These are phyloP conservation scores for Lolium rigidum DNA, from an alignment of 176 grass and related monocot species.

Conservation along the genomic window DNA sequence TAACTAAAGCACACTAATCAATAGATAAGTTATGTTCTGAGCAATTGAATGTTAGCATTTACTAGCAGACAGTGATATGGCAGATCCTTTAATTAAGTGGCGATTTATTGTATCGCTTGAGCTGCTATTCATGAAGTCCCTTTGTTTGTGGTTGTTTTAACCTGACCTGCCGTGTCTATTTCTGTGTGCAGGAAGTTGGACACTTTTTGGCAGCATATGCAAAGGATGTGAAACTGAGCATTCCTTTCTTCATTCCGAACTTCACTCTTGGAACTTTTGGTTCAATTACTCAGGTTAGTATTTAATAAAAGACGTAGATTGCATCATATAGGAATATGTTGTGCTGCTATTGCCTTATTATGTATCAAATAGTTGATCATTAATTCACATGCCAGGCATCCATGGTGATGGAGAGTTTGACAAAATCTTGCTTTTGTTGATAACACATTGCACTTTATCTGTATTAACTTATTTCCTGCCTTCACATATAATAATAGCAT, in stretches of 20 bases:
- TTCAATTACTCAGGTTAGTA: constrained; percentile 84
- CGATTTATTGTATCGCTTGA: constrained; percentile 4
- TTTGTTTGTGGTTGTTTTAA: constrained; percentile 27
- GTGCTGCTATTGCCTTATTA: constrained; percentile 30
- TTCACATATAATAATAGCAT: constrained; percentile 1
- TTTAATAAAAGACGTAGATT: constrained; percentile 37
- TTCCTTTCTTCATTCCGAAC: constrained; percentile 97
- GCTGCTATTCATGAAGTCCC: background rate
- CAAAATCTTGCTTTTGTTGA: background rate
- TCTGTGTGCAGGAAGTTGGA: constrained; percentile 78
- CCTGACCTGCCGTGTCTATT: constrained; percentile 2
- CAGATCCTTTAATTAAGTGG: constrained; percentile 8
- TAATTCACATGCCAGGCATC: constrained; percentile 3
- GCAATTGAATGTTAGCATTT: background rate
- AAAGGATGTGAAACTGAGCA: constrained; percentile 84
- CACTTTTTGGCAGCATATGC: constrained; percentile 92
- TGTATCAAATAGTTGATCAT: constrained; percentile 21
- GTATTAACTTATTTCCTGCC: background rate
- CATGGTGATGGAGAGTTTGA: background rate
- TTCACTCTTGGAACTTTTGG: constrained; percentile 95
- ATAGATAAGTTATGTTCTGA: background rate
- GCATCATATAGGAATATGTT: background rate
- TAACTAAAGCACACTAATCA: background rate
- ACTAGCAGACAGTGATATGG: background rate
- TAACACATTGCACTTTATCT: constrained; percentile 12